Conservation (phyloP, 106 monocot species). For the Chionographis japonica region DNA sequence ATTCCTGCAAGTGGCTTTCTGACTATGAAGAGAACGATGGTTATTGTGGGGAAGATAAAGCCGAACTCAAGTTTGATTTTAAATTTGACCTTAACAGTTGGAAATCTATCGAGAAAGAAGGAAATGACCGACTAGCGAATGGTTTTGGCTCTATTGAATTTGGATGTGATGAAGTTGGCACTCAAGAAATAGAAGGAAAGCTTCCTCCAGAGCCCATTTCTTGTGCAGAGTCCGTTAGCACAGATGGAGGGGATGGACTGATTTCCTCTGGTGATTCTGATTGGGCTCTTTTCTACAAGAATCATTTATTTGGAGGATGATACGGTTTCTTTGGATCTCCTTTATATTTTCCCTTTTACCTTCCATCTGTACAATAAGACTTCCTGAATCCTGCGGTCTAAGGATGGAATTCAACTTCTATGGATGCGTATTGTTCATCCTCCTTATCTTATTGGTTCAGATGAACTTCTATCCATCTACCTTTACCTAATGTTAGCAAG, state of each 20-base stretch:
- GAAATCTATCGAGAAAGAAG: constrained; percentile 7
- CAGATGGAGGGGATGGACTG: constrained; percentile 33
- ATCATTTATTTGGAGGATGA: constrained; percentile 63
- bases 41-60: constrained; percentile 8
- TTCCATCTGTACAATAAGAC: neutral
- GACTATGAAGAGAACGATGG: constrained; percentile 41
- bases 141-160: constrained; percentile 58
- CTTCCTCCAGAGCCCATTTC: constrained; percentile 3
- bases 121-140: constrained; percentile 9
- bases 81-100: constrained; percentile 7
- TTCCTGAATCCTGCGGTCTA: too few species aligned
- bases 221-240: constrained; percentile 51
- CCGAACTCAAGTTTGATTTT: constrained; percentile 7
- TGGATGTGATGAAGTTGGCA: neutral
- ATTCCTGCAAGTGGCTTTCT: constrained; percentile 28
- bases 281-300: constrained; percentile 75
- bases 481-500: too few species aligned
- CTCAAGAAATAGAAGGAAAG: constrained; percentile 6
- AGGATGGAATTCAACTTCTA: too few species aligned
- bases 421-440: too few species aligned
- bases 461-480: too few species aligned
- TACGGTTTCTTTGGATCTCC: neutral
- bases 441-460: too few species aligned
- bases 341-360: neutral
- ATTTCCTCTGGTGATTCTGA: constrained; percentile 72